Evolutionary conservation across 768 basidiomycete species (phyloP).

Genomic region (Lactifluus volemus): DNA sequence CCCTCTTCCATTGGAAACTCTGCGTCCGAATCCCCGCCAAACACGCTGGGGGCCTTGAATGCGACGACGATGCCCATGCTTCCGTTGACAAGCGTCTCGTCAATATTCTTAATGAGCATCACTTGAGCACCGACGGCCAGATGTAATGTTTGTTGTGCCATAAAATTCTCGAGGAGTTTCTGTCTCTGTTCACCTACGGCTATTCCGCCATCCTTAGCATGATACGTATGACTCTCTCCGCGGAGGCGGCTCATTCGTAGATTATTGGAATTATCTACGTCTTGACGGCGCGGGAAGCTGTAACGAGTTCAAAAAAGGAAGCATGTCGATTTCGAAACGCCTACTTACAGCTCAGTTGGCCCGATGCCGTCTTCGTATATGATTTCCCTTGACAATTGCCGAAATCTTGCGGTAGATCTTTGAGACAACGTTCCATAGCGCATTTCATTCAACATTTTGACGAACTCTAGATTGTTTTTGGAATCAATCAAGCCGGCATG

Average conservation of each 20-base stretch:
- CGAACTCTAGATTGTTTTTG: conserved; percentile 50
- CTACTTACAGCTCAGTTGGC: conserved; percentile 79
- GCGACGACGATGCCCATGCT: conserved; percentile 79
- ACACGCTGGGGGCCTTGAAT: conserved; percentile 49
- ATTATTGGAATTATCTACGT: conserved; percentile 81
- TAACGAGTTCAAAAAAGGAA: background rate
- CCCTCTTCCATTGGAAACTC: background rate
- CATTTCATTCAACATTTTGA: conserved; percentile 98
- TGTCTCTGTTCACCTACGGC: conserved; percentile 47
- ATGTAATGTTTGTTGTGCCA: conserved; percentile 65
- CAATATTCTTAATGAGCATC: conserved; percentile 93
- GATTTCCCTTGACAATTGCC: conserved; percentile 57
- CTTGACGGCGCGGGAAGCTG: conserved; percentile 87
- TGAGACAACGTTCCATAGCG: conserved; percentile 69
- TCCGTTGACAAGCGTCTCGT: conserved; percentile 89
- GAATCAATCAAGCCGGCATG: conserved; percentile 1
- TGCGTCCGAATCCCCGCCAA: conserved; percentile 11
- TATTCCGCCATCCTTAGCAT: conserved; percentile 55
- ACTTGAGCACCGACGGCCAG: conserved; percentile 81
- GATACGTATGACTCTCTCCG: conserved; percentile 45
- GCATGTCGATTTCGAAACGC: background rate
- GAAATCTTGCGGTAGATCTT: conserved; percentile 65
- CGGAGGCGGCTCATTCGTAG: conserved; percentile 54
- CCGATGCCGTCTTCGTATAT: conserved; percentile 72
- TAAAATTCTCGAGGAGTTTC: conserved; percentile 82